phyloP scores from a whole-genome alignment of 805 yeast genomes.

The Nakazawaea ernobii region DNA sequence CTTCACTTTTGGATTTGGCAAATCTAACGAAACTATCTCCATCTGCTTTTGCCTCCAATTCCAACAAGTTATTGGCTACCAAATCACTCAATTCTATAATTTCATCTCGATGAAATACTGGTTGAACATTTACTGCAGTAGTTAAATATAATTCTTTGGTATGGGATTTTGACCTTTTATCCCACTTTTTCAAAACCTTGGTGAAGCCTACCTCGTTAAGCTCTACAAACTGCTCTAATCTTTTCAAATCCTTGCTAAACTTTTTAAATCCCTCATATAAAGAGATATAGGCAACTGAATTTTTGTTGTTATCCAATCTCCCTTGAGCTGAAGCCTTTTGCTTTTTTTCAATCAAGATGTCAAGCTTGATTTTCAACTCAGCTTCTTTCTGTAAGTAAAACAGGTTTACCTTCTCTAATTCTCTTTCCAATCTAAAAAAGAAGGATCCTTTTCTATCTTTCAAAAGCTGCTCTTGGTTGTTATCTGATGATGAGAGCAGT shows the following conservation, averaged over 20 bases:
- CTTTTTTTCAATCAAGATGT: conserved; percentile 70
- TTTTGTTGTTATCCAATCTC: conserved; percentile 40
- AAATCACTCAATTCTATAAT: conserved; percentile 80
- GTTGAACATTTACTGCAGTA: conserved; percentile 94
- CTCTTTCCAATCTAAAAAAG: conserved; percentile 87
- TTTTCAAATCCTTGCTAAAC: conserved; percentile 80
- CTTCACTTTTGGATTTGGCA: conserved; percentile 8
- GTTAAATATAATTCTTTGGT: conserved; percentile 88
- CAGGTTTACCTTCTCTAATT: conserved; percentile 90
- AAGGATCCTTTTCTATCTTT: conserved; percentile 90
- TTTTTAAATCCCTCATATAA: conserved; percentile 85
- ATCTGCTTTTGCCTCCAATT: conserved; percentile 65
- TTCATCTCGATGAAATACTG: conserved; percentile 88
- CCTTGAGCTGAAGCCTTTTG: conserved; percentile 41
- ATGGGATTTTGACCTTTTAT: conserved; percentile 89
- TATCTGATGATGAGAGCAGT: conserved; percentile 41
- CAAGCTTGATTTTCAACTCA: conserved; percentile 73
- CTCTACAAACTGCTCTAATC: conserved; percentile 90
- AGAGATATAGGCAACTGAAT: conserved; percentile 74
- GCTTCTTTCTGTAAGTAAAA: conserved; percentile 90
- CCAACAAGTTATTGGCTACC: conserved; percentile 60
- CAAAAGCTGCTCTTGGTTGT: conserved; percentile 40
- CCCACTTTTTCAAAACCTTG: conserved; percentile 96
- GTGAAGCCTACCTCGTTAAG: conserved; percentile 94
- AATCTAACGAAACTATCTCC: conserved; percentile 26